Conservation (phyloP, 2,329 filamentous ascomycete genomes). For the Chaetomiaceae sp. region DNA sequence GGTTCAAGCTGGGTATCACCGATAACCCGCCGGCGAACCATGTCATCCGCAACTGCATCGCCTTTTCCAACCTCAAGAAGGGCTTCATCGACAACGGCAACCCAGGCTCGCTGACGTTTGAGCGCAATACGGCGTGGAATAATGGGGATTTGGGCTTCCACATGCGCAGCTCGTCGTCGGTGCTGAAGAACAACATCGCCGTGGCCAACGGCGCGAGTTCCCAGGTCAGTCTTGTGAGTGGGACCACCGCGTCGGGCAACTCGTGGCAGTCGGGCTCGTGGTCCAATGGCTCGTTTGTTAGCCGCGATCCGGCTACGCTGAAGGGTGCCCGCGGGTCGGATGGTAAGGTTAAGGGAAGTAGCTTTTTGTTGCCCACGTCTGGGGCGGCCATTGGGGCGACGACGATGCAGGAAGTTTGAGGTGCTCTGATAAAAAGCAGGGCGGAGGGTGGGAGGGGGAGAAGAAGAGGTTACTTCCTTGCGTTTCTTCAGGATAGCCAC, state of each 20-base stretch:
- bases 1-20: constrained; percentile 2
- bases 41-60: constrained; percentile 1
- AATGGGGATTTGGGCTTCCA: neutral
- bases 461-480: too few relatives aligned
- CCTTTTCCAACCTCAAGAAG: neutral
- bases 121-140: constrained; percentile 1
- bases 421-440: too few relatives aligned
- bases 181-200: neutral
- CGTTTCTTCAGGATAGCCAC: too few relatives aligned
- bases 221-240: neutral
- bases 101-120: neutral
- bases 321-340: neutral
- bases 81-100: constrained; percentile 7
- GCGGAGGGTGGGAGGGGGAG: too few relatives aligned
- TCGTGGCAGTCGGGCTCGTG: neutral
- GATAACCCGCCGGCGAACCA: neutral
- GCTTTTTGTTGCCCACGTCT: neutral
- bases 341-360: neutral
- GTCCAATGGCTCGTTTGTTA: constrained; percentile 2
- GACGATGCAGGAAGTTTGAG: neutral
- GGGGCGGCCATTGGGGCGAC: neutral
- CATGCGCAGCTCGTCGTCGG: constrained; percentile 2
- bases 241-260: neutral
- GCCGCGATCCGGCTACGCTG: neutral
- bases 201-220: neutral